Base-by-base conservation (phyloP, 345 rosid genomes). In the Passiflora organensis region DNA sequence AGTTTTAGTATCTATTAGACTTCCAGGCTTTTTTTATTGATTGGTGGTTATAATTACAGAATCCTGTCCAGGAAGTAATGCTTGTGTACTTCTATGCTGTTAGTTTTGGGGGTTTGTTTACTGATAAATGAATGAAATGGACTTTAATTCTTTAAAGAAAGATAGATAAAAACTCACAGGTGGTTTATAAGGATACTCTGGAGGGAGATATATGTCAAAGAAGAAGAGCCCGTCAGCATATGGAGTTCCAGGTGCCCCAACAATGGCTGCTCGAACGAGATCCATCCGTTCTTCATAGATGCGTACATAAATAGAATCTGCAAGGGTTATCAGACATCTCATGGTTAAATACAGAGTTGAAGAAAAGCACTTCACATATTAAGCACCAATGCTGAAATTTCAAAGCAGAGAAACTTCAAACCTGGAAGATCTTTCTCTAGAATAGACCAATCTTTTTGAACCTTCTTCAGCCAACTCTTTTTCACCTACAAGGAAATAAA, bases 221-320 rank as follows among this genome's bases (percentile, higher is more conserved):
- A 93, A 86, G 87, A 89, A 93, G 12, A 93, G 82, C 20, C 96
- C 99, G 6, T 93, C 83, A 1, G 88, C 89, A 72, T 93, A 93
- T 6, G 96, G 99, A 23, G 95, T 93, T 51, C 94, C 95, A 42
- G 85, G 77, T 32, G 87, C 80, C 57, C 99, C 99, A 43, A 88
- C 76, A 32, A 93, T 63, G 55, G 85, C 95, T 55, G 95, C 94
- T 43, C 87, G 81, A 28, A 93, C 43, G 45, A 93, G 91, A 75
- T 88, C 95, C 74, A 86, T 82, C 80, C 94, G 81, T 53, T 86
- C 91, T 73, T 84, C 99, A 12, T 71, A 93, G 59, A 66, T 65
- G 43, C 95, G 96, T 55, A 86, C 87, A 16, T 77, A 89, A 43
- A 93, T 86, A 43, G 86, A 80, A 59, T 86, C 99, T 93, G 81